Conservation (phyloP, 2,329 filamentous ascomycete species). For the Aspergillus sp. region DNA sequence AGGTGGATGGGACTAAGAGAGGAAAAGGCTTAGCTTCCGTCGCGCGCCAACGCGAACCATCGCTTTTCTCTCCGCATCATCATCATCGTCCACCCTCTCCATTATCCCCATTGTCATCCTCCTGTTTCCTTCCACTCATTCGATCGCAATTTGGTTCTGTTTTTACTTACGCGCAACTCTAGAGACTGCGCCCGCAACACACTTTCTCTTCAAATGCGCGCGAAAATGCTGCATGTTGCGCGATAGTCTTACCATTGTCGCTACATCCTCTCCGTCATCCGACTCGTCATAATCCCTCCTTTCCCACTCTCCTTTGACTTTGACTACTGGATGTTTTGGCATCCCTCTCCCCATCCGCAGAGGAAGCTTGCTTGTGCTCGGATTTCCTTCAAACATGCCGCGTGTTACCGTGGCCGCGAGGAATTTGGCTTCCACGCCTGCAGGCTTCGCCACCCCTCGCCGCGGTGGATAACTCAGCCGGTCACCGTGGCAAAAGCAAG, state of each 20-base stretch:
- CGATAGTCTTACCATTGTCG: neutral
- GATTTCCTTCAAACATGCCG: conserved; percentile 30
- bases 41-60: neutral
- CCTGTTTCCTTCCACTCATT: neutral
- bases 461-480: conserved; percentile 25
- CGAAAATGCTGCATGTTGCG: neutral
- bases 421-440: conserved; percentile 19
- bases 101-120: neutral
- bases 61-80: neutral
- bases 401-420: conserved; percentile 21
- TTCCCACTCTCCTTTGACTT: neutral
- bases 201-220: too few relatives aligned
- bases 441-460: conserved; percentile 26
- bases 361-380: conserved; percentile 22
- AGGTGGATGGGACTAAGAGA: neutral
- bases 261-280: neutral
- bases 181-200: too few relatives aligned
- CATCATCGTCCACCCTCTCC: neutral
- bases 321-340: conserved; percentile 32
- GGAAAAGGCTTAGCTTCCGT: neutral
- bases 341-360: conserved; percentile 20
- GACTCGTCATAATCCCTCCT: neutral
- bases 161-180: too few relatives aligned
- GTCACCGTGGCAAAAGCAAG: conserved; percentile 26
- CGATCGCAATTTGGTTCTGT: neutral